These are phyloP conservation scores for Termitomyces sp. DNA, from an alignment of 768 basidiomycete genomes.

Conservation along the genomic window DNA sequence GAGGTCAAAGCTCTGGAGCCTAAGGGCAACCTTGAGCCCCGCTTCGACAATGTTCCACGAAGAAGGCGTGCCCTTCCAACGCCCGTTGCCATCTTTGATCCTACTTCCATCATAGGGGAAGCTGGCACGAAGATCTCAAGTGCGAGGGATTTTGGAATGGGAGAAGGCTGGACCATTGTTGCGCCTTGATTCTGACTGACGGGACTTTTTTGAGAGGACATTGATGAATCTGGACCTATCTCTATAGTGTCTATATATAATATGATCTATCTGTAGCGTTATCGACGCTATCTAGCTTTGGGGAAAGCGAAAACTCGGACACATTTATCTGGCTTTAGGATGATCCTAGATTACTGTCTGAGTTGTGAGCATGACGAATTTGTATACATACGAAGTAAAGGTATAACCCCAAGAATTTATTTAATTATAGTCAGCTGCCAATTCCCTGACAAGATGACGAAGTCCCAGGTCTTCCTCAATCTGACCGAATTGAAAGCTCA, in stretches of 20 bases:
- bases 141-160: constrained; percentile 21
- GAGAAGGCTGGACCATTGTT: constrained; percentile 19
- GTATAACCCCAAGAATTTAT: background rate
- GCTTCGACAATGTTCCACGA: constrained; percentile 8
- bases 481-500: constrained; percentile 30
- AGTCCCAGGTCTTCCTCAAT: constrained; percentile 41
- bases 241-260: background rate
- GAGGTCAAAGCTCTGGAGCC: background rate
- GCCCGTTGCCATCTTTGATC: constrained; percentile 9
- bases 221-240: background rate
- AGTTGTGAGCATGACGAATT: background rate
- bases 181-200: background rate
- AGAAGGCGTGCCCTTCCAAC: constrained; percentile 14
- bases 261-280: background rate
- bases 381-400: background rate
- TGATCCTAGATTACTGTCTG: background rate
- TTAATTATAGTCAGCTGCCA: constrained; percentile 9
- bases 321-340: background rate
- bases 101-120: constrained; percentile 9
- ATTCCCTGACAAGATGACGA: constrained; percentile 14
- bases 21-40: background rate
- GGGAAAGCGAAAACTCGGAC: too few relatives aligned
- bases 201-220: background rate
- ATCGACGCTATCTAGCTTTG: background rate
- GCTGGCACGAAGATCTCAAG: constrained; percentile 12